These are phyloP conservation scores for Chenopodium album DNA, from an alignment of 148 eudicot genomes.

Conservation along the genomic window DNA sequence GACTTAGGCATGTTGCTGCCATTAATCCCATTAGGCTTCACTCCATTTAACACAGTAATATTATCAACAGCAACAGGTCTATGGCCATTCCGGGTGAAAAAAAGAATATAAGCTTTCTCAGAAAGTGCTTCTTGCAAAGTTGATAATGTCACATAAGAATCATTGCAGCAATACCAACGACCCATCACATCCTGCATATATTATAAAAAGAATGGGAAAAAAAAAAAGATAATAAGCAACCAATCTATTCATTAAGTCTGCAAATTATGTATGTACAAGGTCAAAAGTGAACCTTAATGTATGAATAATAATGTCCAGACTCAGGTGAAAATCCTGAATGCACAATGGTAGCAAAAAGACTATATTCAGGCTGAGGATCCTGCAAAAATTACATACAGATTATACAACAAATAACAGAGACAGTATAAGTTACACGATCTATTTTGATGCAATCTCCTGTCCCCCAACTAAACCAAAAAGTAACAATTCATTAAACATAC, in stretches of 20 bases:
- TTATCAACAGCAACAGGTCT: conserved; percentile 45
- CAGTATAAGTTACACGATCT: background rate
- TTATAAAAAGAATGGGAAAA: too few species aligned
- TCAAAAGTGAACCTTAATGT: conserved; percentile 66
- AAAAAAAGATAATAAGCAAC: conserved; percentile 16
- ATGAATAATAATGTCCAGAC: conserved; percentile 97
- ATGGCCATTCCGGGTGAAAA: conserved; percentile 80
- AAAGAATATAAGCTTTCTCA: conserved; percentile 92
- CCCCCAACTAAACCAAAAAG: background rate
- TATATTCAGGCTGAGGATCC: conserved; percentile 85
- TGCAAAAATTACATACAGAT: conserved; percentile 40
- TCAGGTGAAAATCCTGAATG: conserved; percentile 96
- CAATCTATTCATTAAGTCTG: conserved; percentile 5
- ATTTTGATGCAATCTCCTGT: background rate
- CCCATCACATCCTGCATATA: conserved; percentile 70
- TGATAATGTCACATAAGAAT: conserved; percentile 68
- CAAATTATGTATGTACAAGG: conserved; percentile 7
- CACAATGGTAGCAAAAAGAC: conserved; percentile 89
- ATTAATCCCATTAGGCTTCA: conserved; percentile 44
- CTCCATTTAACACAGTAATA: conserved; percentile 48
- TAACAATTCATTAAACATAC: background rate
- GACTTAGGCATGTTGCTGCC: conserved; percentile 38
- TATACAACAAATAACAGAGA: conserved; percentile 2
- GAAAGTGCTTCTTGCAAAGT: conserved; percentile 76
- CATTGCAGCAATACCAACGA: conserved; percentile 98